phyloP scores from a whole-genome alignment of 1,284 basidiomycete species.

The Termitomyces sp. region DNA sequence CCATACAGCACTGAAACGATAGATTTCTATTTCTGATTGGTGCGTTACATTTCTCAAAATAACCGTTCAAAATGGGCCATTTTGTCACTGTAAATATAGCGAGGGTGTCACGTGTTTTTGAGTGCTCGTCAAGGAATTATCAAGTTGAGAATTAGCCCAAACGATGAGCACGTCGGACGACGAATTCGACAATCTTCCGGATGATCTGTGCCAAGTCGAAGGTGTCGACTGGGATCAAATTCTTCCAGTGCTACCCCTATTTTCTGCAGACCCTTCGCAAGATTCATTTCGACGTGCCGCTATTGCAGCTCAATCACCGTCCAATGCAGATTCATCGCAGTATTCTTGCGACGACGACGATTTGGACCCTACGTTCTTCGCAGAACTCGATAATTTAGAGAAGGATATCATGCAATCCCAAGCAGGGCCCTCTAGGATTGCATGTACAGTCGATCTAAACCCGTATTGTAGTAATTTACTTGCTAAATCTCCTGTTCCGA shows the following conservation, averaged over 20 bases:
- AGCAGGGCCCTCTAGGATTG: constrained; percentile 4
- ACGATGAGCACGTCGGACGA: constrained; percentile 30
- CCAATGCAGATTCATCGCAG: constrained; percentile 16
- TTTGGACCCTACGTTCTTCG: constrained; percentile 27
- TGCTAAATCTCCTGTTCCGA: not conserved
- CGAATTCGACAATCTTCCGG: constrained; percentile 35
- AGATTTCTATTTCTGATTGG: constrained; percentile 16
- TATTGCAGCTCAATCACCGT: constrained; percentile 4
- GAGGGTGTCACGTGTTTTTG: not conserved
- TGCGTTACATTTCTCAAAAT: constrained; percentile 5
- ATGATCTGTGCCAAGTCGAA: constrained; percentile 38
- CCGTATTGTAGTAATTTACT: not conserved
- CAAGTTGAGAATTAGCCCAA: not conserved
- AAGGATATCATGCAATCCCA: constrained; percentile 16
- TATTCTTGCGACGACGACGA: constrained; percentile 28
- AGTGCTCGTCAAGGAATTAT: not conserved
- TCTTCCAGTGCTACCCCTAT: constrained; percentile 20
- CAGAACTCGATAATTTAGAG: constrained; percentile 38
- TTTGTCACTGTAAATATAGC: not conserved
- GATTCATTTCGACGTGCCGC: not conserved
- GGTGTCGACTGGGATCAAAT: constrained; percentile 35
- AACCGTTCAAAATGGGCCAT: not conserved
- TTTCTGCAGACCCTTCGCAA: constrained; percentile 4
- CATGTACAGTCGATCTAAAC: constrained; percentile 6
- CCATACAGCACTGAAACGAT: constrained; percentile 3